Evolutionary conservation across 805 yeast species (phyloP).

Genomic region (Pichia eremophila): DNA sequence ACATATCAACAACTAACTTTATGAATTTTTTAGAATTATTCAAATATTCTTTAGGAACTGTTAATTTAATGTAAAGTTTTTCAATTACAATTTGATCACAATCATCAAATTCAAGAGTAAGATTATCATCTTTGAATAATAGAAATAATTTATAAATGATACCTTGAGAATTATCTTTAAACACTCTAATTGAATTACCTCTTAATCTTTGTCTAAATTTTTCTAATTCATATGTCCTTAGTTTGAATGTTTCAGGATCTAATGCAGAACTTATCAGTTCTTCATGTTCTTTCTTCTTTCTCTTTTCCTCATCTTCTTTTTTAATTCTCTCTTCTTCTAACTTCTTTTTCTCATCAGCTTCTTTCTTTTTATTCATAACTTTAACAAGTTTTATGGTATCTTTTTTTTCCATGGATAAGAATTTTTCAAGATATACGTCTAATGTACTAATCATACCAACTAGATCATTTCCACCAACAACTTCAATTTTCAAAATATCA

Average conservation of each 20-base stretch:
- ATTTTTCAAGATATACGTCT: constrained; percentile 48
- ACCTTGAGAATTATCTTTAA: constrained; percentile 22
- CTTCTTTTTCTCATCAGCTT: not conserved
- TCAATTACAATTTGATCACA: constrained; percentile 19
- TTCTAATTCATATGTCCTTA: constrained; percentile 19
- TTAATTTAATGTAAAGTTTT: constrained; percentile 21
- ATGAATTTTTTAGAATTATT: constrained; percentile 18
- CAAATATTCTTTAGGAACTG: constrained; percentile 26
- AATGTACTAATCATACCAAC: constrained; percentile 45
- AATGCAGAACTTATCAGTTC: not conserved
- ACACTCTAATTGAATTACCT: constrained; percentile 13
- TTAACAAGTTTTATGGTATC: constrained; percentile 52
- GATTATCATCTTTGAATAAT: constrained; percentile 19
- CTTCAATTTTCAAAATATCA: constrained; percentile 14
- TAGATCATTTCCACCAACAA: constrained; percentile 42
- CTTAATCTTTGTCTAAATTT: constrained; percentile 21
- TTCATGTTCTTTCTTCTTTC: constrained; percentile 2
- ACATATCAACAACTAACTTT: constrained; percentile 26
- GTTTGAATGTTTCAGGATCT: constrained; percentile 6
- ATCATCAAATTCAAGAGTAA: constrained; percentile 25
- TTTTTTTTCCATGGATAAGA: constrained; percentile 49
- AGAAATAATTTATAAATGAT: constrained; percentile 22
- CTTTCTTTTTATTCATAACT: constrained; percentile 13
- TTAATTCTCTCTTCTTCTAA: constrained; percentile 1
- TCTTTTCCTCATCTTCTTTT: constrained; percentile 2